Conservation (phyloP, 257 asterid species). For the Nyctanthes arbortristis region DNA sequence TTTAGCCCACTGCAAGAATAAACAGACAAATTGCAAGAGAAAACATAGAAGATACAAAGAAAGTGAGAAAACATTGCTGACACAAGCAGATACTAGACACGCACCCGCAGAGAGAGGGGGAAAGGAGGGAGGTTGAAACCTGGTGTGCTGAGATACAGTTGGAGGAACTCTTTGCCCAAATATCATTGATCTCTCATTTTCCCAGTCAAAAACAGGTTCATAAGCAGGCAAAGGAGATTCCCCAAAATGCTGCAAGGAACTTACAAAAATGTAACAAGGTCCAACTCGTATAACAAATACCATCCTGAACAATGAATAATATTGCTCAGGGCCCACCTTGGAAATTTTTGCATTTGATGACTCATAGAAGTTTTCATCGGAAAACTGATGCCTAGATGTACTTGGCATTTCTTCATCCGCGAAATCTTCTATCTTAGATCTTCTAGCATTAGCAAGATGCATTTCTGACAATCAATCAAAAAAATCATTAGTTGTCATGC, state of each 20-base stretch:
- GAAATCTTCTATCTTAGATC: constrained; percentile 61
- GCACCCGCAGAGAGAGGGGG: constrained; percentile 1
- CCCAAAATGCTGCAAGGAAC: constrained; percentile 88
- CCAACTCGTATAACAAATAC: constrained; percentile 7
- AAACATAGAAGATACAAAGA: background rate
- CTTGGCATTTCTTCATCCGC: constrained; percentile 73
- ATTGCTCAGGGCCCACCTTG: constrained; percentile 43
- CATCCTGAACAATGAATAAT: constrained; percentile 7
- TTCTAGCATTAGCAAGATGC: constrained; percentile 79
- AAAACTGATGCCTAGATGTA: constrained; percentile 72
- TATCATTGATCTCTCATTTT: constrained; percentile 82
- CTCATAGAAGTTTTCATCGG: constrained; percentile 49
- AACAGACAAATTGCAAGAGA: constrained; percentile 21
- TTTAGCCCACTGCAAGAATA: constrained; percentile 76
- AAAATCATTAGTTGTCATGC: constrained; percentile 19
- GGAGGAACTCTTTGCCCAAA: constrained; percentile 96
- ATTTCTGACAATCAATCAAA: constrained; percentile 54
- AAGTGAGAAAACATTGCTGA: constrained; percentile 15
- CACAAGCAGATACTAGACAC: constrained; percentile 15
- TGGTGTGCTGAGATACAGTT: constrained; percentile 73
- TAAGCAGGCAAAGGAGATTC: constrained; percentile 94
- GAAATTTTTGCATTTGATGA: constrained; percentile 44
- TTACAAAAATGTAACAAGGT: constrained; percentile 16
- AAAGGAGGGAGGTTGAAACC: too few relatives aligned
- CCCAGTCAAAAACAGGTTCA: constrained; percentile 99